Base-by-base conservation (phyloP, 306 rosid species). In the Sindora glabra region DNA sequence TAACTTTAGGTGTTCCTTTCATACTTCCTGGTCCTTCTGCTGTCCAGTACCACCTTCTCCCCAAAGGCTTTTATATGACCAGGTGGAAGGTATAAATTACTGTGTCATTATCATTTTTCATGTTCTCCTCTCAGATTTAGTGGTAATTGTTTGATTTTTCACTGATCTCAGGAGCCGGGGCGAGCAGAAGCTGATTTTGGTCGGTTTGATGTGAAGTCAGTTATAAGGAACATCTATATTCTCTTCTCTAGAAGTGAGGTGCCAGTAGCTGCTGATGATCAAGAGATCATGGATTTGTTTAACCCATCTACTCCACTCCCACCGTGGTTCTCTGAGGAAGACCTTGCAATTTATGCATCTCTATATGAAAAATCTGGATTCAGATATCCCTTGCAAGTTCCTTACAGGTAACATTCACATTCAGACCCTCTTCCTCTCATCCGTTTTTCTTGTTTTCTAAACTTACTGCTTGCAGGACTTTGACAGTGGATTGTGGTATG, bases 281-380 rank as follows among this genome's bases (percentile, higher is more conserved):
- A 78, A 29, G 88, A 85, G 67, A 77, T 84, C 61, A 84, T 80
- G 90, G 90, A 77, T 59, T 69, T 80, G 80, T 72, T 64, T 32
- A 70, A 80, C 59, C 90, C 84, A 3, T 64, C 84, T 15, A 39
- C 59, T 48, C 86, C 82, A 23, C 62, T 80, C 1, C 84, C 90
- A 8, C 57, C 82, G 30, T 69, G 90, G 82, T 65, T 84, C 60
- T 80, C 86, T 1, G 84, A 80, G 70, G 72, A 80, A 57, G 84
- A 84, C 54, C 81, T 80, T 18, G 50, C 68, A 11, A 36, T 30
- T 68, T 84, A 84, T 47, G 80, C 86, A 59, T 80, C 86, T 46
- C 38, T 71, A 10, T 79, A 78, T 44, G 87, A 75, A 70, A 78
- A 78, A 8, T 76, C 79, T 46, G 88, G 88, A 16, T 85, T 84